Base-by-base conservation (phyloP, 2,329 filamentous ascomycete genomes). In the Madurella mycetomatis region DNA sequence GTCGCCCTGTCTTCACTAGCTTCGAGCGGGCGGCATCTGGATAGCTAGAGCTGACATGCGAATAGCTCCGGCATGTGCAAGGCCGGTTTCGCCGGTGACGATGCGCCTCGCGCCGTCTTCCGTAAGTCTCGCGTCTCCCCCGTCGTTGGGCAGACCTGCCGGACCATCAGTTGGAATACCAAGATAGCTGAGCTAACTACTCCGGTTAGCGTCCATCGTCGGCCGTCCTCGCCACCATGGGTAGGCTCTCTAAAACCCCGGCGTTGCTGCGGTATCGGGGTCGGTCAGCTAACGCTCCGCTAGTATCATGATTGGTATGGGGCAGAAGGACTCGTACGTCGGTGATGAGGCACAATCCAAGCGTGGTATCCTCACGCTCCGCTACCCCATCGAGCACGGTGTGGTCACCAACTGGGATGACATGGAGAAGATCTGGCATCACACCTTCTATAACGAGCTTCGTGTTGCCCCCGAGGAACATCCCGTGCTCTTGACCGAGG, bases 291-390 rank as follows among this genome's bases (percentile, higher is more conserved):
- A 66, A 72, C 66, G 34, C 44, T 11, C 43, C 31, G 31, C 43
- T 70, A 96, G 92, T 86, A 97, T 99, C 84, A 99, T 99, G 94
- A 97, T 99, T 77, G 94, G 94, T 86, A 99, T 99, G 94, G 94
- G 94, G 71, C 94, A 97, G 82, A 99, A 99, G 84, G 94, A 99
- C 85, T 97, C 94, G 63, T 99, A 99, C 75, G 94, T 99, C 70
- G 94, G 94, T 85, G 94, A 99, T 81, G 94, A 99, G 85, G 94
- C 94, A 81, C 94, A 99, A 84, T 99, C 94, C 76, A 99, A 99
- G 92, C 92, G 94, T 94, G 94, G 94, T 96, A 97, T 99, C 81
- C 86, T 99, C 70, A 97, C 92, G 64, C 86, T 99, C 75, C 88
- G 94, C 83, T 99, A 99, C 82, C 94, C 94, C 74, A 99, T 99